A percentile compares a stretch with the other conserved stretches of the same genome.
Conservation (phyloP, 257 asterid genomes). For the Plantago ovata region DNA sequence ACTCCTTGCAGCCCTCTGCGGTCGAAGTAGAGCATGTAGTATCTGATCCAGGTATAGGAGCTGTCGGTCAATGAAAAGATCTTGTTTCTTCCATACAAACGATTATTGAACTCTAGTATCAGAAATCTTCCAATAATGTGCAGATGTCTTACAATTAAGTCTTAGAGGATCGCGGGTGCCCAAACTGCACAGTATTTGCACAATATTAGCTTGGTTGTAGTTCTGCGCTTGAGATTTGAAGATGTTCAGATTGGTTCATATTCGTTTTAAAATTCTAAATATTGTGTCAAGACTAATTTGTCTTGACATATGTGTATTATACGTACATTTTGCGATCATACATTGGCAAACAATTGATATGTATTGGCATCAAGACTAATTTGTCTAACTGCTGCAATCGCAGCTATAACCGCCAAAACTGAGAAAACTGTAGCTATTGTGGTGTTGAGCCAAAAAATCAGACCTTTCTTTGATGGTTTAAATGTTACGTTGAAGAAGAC, state of each 20-base stretch:
- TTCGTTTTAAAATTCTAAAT: too few relatives aligned
- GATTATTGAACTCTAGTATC: too few relatives aligned
- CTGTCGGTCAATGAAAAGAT: not conserved
- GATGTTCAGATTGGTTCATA: too few relatives aligned
- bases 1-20: slow-evolving; percentile 11
- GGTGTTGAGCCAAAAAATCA: slow-evolving; percentile 54
- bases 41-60: slow-evolving; percentile 15
- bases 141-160: too few relatives aligned
- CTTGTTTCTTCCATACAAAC: not conserved
- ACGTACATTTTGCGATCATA: slow-evolving; percentile 28
- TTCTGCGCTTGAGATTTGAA: too few relatives aligned
- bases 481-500: slow-evolving; percentile 79
- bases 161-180: too few relatives aligned
- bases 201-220: too few relatives aligned
- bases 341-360: slow-evolving; percentile 60
- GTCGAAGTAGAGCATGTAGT: slow-evolving; percentile 3
- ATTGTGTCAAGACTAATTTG: too few relatives aligned
- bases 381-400: slow-evolving; percentile 89
- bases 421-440: slow-evolving; percentile 59
- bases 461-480: slow-evolving; percentile 57
- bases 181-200: too few relatives aligned
- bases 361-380: slow-evolving; percentile 77
- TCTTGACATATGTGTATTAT: too few relatives aligned
- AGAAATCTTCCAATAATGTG: too few relatives aligned
- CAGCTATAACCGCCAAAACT: slow-evolving; percentile 49